phyloP scores from a whole-genome alignment of 257 asterid species.

The Ophiorrhiza pumila region DNA sequence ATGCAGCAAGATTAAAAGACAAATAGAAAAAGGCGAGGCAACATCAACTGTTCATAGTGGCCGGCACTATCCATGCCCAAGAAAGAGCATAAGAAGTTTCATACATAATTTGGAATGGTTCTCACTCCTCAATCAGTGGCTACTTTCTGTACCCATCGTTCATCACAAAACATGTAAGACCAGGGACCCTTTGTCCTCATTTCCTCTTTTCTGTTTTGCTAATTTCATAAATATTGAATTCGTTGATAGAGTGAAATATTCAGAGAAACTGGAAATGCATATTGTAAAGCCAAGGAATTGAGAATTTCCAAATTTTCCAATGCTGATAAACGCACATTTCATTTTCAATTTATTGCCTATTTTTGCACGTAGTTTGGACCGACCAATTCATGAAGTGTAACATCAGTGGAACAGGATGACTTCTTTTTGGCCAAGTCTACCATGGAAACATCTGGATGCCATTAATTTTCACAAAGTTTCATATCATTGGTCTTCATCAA shows the following conservation, averaged over 20 bases:
- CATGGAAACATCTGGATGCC: not conserved
- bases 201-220: not conserved
- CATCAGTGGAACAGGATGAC: not conserved
- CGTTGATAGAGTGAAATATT: too few species aligned
- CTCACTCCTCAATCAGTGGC: not conserved
- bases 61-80: slow-evolving; percentile 48
- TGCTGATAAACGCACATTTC: not conserved
- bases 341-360: not conserved
- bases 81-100: slow-evolving; percentile 14
- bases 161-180: not conserved
- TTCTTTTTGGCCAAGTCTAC: not conserved
- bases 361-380: not conserved
- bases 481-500: too few species aligned
- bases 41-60: slow-evolving; percentile 30
- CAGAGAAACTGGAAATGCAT: too few species aligned
- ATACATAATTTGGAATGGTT: not conserved
- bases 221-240: too few species aligned
- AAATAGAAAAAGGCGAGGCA: slow-evolving; percentile 30
- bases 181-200: not conserved
- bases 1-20: slow-evolving; percentile 33
- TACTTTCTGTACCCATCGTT: not conserved
- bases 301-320: too few species aligned
- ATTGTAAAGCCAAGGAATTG: too few species aligned
- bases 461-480: too few species aligned
- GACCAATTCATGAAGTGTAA: not conserved